Evolutionary conservation across 192 early-diverging fungal species (phyloP).

Genomic region (Entrophospora sp.): DNA sequence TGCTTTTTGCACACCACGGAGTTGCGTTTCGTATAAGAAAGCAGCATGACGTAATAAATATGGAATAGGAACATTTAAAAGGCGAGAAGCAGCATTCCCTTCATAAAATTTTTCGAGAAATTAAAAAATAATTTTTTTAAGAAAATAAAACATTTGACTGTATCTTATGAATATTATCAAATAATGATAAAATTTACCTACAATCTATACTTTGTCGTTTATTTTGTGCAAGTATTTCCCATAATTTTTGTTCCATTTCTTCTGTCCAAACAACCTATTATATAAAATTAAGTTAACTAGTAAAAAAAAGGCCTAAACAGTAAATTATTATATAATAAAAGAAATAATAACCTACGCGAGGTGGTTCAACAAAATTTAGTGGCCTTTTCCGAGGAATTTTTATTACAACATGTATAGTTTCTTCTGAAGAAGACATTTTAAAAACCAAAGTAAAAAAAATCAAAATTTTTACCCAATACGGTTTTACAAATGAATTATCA

Average conservation of each 20-base stretch:
- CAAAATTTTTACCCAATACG: no score
- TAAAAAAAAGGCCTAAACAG: not conserved
- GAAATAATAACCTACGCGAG: conserved; percentile 28
- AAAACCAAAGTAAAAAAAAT: no score
- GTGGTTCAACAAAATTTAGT: conserved; percentile 42
- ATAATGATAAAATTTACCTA: conserved; percentile 29
- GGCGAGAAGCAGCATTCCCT: conserved; percentile 45
- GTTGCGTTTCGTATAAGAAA: conserved; percentile 46
- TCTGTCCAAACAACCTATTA: conserved; percentile 48
- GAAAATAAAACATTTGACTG: no score
- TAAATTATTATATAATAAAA: no score
- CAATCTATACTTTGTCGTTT: conserved; percentile 41
- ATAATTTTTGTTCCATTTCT: conserved; percentile 47
- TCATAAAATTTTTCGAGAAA: not conserved
- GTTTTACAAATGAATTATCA: no score
- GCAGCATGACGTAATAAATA: conserved; percentile 47
- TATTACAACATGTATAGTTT: conserved; percentile 46
- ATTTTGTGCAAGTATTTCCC: conserved; percentile 46
- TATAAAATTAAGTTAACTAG: not conserved
- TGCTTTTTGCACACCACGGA: conserved; percentile 36
- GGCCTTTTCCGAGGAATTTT: conserved; percentile 41
- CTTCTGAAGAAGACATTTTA: conserved; percentile 28
- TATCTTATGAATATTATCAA: no score
- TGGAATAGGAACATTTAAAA: conserved; percentile 40
- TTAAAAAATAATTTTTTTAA: not conserved